phyloP scores from a whole-genome alignment of 192 early-diverging fungal species.

The Mortierella antarctica region DNA sequence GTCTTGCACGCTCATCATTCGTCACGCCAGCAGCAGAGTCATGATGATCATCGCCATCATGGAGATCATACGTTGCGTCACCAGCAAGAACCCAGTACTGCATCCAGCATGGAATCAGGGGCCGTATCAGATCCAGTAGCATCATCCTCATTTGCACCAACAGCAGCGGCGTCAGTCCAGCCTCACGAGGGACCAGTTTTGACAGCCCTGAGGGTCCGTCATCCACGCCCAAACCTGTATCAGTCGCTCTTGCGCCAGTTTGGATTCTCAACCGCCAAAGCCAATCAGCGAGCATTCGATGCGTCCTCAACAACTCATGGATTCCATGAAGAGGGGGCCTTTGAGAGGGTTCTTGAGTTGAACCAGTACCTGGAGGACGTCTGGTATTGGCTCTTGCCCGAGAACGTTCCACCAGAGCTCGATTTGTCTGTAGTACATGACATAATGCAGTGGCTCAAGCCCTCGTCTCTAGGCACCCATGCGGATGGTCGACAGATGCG shows the following conservation, averaged over 20 bases:
- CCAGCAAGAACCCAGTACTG: neutral
- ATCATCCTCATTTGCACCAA: neutral
- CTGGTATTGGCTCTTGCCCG: slow-evolving; percentile 35
- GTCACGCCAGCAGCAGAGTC: neutral
- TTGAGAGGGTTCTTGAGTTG: slow-evolving; percentile 37
- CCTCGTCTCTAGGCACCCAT: slow-evolving; percentile 15
- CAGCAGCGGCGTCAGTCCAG: neutral
- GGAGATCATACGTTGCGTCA: neutral
- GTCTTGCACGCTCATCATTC: neutral
- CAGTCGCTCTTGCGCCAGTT: slow-evolving; percentile 27
- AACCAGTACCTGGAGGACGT: slow-evolving; percentile 45
- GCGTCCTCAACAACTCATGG: slow-evolving; percentile 50
- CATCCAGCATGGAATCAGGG: neutral
- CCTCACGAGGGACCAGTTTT: slow-evolving; percentile 1
- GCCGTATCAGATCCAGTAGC: neutral
- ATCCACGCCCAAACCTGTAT: slow-evolving; percentile 30
- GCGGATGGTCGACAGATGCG: slow-evolving; percentile 44
- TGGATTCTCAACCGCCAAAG: slow-evolving; percentile 32
- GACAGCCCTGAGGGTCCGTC: slow-evolving; percentile 22
- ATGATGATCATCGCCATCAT: neutral
- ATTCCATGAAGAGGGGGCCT: slow-evolving; percentile 44
- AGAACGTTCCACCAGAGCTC: slow-evolving; percentile 6
- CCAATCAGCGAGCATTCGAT: slow-evolving; percentile 52
- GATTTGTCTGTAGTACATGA: slow-evolving; percentile 14
- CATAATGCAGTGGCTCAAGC: slow-evolving; percentile 50